Base-by-base conservation (phyloP, 345 rosid genomes). In the Citropsis articulata region DNA sequence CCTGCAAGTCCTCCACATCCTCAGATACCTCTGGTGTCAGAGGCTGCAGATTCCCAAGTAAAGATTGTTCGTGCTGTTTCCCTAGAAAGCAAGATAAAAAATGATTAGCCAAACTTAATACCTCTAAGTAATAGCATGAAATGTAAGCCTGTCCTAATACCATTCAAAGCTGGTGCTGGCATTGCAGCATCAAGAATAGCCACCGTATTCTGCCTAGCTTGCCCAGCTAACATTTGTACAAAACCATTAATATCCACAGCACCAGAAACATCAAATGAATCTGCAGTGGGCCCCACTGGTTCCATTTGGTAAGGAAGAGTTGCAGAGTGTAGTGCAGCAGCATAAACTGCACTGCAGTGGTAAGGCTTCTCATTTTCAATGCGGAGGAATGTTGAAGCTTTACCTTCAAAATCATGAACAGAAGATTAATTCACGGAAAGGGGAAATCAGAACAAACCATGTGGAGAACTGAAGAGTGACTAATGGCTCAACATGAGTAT, bases 271-370 rank as follows among this genome's bases (percentile, higher is more conserved):
- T 83, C 80, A 73, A 64, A 71, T 27, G 91, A 81, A 78, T 88
- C 87, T 24, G 80, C 78, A 66, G 86, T 69, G 18, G 89, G 89
- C 56, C 91, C 90, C 50, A 67, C 79, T 28, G 82, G 83, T 67
- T 85, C 92, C 95, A 90, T 90, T 57, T 90, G 73, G 84, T 91
- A 92, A 65, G 98, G 92, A 66, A 96, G 86, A 74, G 89, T 88
- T 42, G 84, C 75, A 45, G 97, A 89, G 88, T 96, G 93, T 61
- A 94, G 72, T 33, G 97, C 97, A 56, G 99, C 89, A 18, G 98
- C 98, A 50, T 91, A 96, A 61, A 94, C 86, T 73, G 97, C 95
- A 80, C 98, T 91, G 75, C 89, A 81, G 74, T 87, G 93, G 80
- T 94, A 94, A 80, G 91, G 89, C 83, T 88, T 94, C 86, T 91